Conservation (phyloP, 2,329 filamentous ascomycete genomes). For the Cytospora chrysosperma region DNA sequence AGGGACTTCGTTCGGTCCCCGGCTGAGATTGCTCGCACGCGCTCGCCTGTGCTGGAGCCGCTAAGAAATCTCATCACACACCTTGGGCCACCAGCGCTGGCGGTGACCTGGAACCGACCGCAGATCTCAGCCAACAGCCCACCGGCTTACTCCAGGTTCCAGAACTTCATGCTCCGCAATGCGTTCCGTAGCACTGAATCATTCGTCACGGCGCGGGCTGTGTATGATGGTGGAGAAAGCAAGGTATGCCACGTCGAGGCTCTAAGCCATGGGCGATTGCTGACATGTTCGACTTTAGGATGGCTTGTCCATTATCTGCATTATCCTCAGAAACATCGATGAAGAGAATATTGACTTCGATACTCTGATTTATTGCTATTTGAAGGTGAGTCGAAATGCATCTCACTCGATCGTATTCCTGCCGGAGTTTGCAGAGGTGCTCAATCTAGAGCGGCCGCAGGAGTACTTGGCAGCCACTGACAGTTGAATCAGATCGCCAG, state of each 20-base stretch:
- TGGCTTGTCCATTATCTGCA: slow-evolving; percentile 65
- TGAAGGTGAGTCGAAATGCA: slow-evolving; percentile 51
- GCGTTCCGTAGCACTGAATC: slow-evolving; percentile 65
- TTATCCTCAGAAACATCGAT: slow-evolving; percentile 67
- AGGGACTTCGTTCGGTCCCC: slow-evolving; percentile 56
- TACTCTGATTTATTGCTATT: slow-evolving; percentile 64
- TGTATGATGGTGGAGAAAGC: slow-evolving; percentile 70
- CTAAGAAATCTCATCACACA: slow-evolving; percentile 63
- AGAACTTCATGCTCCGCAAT: slow-evolving; percentile 71
- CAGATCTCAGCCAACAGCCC: slow-evolving; percentile 63
- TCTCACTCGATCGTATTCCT: not conserved
- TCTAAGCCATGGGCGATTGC: slow-evolving; percentile 2
- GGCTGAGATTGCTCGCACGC: slow-evolving; percentile 49
- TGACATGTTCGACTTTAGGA: slow-evolving; percentile 43
- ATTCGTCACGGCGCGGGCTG: slow-evolving; percentile 61
- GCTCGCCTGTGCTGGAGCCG: slow-evolving; percentile 58
- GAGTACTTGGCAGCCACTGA: not conserved
- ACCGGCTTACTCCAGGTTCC: slow-evolving; percentile 65
- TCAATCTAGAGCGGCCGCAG: not conserved
- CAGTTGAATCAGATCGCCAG: slow-evolving; percentile 56
- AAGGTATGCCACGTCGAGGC: slow-evolving; percentile 45
- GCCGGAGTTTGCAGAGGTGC: not conserved
- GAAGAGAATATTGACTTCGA: slow-evolving; percentile 65
- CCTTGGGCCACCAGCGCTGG: slow-evolving; percentile 64
- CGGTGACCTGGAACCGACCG: slow-evolving; percentile 68